Percentiles rank a stretch among this genome's conserved stretches.
These are phyloP conservation scores for Cladosporium halotolerans DNA, from an alignment of 2,329 filamentous ascomycete genomes.

Conservation along the genomic window DNA sequence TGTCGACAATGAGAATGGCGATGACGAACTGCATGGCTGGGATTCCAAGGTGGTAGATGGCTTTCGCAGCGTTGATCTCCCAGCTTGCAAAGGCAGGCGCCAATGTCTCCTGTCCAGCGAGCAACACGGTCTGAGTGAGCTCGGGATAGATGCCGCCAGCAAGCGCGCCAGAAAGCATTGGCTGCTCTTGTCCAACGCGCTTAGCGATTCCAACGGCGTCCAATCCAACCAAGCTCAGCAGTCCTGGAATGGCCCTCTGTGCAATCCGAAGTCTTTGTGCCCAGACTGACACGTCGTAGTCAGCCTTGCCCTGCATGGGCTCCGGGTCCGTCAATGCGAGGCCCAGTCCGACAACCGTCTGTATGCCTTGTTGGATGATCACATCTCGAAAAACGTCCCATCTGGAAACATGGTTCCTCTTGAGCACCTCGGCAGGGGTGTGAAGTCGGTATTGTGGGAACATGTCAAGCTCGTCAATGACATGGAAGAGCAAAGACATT, in stretches of 20 bases:
- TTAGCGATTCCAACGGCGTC: slow-evolving; percentile 70
- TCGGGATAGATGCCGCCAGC: slow-evolving; percentile 73
- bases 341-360: slow-evolving; percentile 63
- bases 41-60: slow-evolving; percentile 72
- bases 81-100: slow-evolving; percentile 73
- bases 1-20: slow-evolving; percentile 75
- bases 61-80: slow-evolving; percentile 69
- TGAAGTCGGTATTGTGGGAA: slow-evolving; percentile 91
- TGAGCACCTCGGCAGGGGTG: slow-evolving; percentile 83
- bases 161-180: slow-evolving; percentile 67
- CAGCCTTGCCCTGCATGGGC: slow-evolving; percentile 68
- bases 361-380: slow-evolving; percentile 83
- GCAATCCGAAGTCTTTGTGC: slow-evolving; percentile 72
- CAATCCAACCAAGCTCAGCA: slow-evolving; percentile 67
- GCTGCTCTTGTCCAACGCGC: slow-evolving; percentile 64
- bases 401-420: slow-evolving; percentile 78
- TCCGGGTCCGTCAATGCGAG: slow-evolving; percentile 67
- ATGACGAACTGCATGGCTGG: slow-evolving; percentile 71
- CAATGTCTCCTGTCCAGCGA: slow-evolving; percentile 42
- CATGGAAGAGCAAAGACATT: slow-evolving; percentile 78
- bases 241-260: slow-evolving; percentile 67
- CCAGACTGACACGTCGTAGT: slow-evolving; percentile 86
- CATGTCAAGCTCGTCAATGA: slow-evolving; percentile 76
- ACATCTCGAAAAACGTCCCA: slow-evolving; percentile 87
- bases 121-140: slow-evolving; percentile 54